Base-by-base conservation (phyloP, 345 rosid genomes). In the Dovyalis caffra region DNA sequence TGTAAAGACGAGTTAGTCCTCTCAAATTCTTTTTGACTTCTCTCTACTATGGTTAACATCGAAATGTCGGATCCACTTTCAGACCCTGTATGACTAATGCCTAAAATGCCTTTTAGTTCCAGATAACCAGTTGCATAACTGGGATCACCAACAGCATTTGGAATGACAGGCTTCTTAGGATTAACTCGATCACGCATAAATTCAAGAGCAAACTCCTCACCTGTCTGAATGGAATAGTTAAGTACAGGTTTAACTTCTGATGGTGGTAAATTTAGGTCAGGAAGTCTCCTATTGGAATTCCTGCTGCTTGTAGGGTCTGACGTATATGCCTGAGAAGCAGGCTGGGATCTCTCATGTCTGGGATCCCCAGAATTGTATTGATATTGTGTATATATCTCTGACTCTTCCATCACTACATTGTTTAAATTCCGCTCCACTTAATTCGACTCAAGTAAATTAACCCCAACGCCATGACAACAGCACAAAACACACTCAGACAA, bases 201-300 rank as follows among this genome's bases (percentile, higher is more conserved):
- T 81, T 90, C 98, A 58, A 93, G 88, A 81, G 97, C 84, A 69
- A 94, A 94, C 80, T 94, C 98, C 84, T 94, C 98, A 10, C 98
- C 98, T 34, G 97, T 94, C 76, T 87, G 93, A 75, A 91, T 88
- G 68, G 98, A 94, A 84, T 61, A 91, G 83, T 90, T 88, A 80
- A 45, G 93, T 35, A 87, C 95, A 3, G 92, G 87, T 79, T 88
- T 91, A 74, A 80, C 91, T 84, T 86, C 97, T 2, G 89, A 70
- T 61, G 53, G 95, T 2, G 89, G 71, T 61, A 49, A 72, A 76
- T 78, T 82, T 29, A 68, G 78, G 57, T 84, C 86, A 71, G 80
- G 85, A 77, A 85, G 87, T 57, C 82, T 85, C 68, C 71, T 25
- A 68, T 47, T 79, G 74, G 80, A 51, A 75, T 78, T 82, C 67